Base-by-base conservation (phyloP, 1,284 basidiomycete genomes). In the Rugosomyces carneus region DNA sequence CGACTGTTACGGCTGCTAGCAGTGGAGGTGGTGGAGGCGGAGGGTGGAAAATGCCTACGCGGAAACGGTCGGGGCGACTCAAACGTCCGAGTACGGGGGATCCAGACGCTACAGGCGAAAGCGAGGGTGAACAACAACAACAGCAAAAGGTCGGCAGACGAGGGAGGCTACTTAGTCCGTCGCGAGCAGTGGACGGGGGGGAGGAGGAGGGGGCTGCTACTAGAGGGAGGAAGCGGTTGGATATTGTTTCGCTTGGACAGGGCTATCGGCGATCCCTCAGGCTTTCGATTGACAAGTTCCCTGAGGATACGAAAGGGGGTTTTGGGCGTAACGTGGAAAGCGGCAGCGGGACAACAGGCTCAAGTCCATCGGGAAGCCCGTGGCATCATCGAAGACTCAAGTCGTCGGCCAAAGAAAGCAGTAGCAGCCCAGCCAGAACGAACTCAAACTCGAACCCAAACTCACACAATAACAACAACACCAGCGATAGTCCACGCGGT, bases 41-140 rank as follows among this genome's bases (percentile, higher is more conserved):
- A n/a, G 51, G 58, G 35, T 58, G 53, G 57, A 56, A 55, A 45
- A 60, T 68, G 15, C 56, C 78, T 11, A 65, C 71, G 35, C 58
- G 72, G 45, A 80, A 76, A 57, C 64, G 80, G 43, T 79, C 76
- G 0, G 70, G 61, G 19, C 65, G 66, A 39, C 72, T 71, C 60
- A 23, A 45, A 48, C 21, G 52, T 39, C n/a, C n/a, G n/a, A 3
- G 35, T 41, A 24, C 37, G 35, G 5, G 51, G 34, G 49, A 31
- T 23, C n/a, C n/a, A n/a, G n/a, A n/a, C n/a, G n/a, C n/a, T n/a
- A n/a, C n/a, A n/a, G n/a, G n/a, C n/a, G n/a, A n/a, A n/a, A n/a
- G n/a, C n/a, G n/a, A n/a, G n/a, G n/a, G n/a, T n/a, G n/a, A n/a
- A n/a, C n/a, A n/a, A n/a, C n/a, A n/a, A n/a, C n/a, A n/a, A n/a